Conservation (phyloP, 345 rosid species). For the Streptanthus diversifolius region DNA sequence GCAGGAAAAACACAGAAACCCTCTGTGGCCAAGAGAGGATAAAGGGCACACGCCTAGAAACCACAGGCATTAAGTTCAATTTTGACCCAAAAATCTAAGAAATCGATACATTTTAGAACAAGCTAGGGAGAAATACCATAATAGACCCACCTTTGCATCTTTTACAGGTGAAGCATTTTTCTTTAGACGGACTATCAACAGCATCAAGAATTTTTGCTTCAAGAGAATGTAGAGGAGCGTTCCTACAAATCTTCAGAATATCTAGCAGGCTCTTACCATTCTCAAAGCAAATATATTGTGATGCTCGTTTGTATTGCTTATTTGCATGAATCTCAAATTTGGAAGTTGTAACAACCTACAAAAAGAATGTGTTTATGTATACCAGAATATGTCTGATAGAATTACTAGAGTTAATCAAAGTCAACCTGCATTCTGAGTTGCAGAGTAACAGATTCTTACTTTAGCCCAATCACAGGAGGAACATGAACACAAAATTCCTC, state of each 20-base stretch:
- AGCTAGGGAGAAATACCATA: background rate
- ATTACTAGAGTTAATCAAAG: constrained; percentile 21
- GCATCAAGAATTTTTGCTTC: constrained; percentile 56
- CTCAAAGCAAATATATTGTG: constrained; percentile 94
- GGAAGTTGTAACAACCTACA: constrained; percentile 89
- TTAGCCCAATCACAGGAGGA: constrained; percentile 70
- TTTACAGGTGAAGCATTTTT: constrained; percentile 66
- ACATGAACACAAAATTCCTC: constrained; percentile 91
- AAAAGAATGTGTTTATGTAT: constrained; percentile 15
- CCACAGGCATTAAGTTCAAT: constrained; percentile 17
- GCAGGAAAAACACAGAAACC: constrained; percentile 74
- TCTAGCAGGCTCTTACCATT: constrained; percentile 99
- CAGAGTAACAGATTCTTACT: constrained; percentile 48
- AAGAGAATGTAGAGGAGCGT: constrained; percentile 61
- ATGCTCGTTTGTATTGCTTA: constrained; percentile 84
- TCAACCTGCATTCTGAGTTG: constrained; percentile 25
- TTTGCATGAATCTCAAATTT: constrained; percentile 98
- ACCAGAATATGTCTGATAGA: constrained; percentile 16
- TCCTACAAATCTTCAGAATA: constrained; percentile 75
- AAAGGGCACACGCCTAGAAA: constrained; percentile 59
- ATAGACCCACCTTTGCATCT: constrained; percentile 68
- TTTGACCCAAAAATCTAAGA: background rate
- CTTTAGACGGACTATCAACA: constrained; percentile 32
- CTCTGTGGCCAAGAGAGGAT: constrained; percentile 60
- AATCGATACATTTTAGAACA: constrained; percentile 4